Evolutionary conservation across 495 filamentous ascomycete species (phyloP).

Genomic region (Terfezia boudieri): DNA sequence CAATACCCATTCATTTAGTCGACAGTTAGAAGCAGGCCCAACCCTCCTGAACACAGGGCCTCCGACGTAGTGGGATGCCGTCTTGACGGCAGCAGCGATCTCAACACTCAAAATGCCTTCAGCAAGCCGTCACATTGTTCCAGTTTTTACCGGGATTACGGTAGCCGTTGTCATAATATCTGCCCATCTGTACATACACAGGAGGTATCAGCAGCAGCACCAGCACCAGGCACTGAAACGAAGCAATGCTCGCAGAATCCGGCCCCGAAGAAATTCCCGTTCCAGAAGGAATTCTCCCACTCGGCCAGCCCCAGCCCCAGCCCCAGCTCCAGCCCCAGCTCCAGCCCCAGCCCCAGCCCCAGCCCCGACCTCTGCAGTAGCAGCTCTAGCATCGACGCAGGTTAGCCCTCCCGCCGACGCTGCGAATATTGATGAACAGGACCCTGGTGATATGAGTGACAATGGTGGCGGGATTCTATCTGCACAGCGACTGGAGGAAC

Average conservation of each 20-base stretch:
- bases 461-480: neutral
- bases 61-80: neutral
- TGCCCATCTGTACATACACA: conserved; percentile 9
- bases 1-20: too few species aligned
- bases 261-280: conserved; percentile 1
- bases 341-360: too few species aligned
- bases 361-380: too few species aligned
- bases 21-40: too few species aligned
- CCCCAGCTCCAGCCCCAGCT: too few species aligned
- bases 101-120: neutral
- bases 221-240: conserved; percentile 10
- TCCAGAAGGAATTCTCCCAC: neutral
- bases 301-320: neutral
- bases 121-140: conserved; percentile 4
- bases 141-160: conserved; percentile 9
- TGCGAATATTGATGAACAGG: too few species aligned
- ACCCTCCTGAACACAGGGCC: too few species aligned
- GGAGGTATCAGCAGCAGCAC: conserved; percentile 1
- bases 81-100: neutral
- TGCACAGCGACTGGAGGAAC: conserved; percentile 3
- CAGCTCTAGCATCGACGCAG: too few species aligned
- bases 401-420: too few species aligned
- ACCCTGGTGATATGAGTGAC: neutral
- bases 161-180: conserved; percentile 8
- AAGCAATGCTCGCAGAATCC: conserved; percentile 12